A percentile compares a stretch with the other conserved stretches of the same genome.
These are phyloP conservation scores for Solanum appendiculatum DNA, from an alignment of 257 asterid species.

Conservation along the genomic window DNA sequence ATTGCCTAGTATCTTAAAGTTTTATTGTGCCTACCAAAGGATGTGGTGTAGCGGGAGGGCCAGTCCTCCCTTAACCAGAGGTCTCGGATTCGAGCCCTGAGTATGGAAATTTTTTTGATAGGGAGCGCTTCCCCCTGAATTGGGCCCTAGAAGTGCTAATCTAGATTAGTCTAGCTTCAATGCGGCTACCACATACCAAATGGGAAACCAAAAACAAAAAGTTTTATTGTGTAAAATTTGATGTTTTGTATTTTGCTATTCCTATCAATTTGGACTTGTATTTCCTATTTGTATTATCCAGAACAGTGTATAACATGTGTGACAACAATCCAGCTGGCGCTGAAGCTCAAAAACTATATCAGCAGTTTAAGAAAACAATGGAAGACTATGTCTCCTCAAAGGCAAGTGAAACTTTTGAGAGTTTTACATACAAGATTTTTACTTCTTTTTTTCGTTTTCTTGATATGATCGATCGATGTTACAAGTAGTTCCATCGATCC, in stretches of 20 bases:
- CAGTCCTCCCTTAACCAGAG: no score
- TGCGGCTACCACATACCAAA: no score
- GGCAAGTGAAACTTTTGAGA: not conserved
- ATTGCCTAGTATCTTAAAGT: not conserved
- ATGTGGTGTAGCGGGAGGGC: no score
- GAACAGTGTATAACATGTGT: not conserved
- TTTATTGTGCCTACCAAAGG: no score
- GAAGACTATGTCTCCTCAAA: not conserved
- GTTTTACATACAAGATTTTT: not conserved
- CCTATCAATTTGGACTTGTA: not conserved
- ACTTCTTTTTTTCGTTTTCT: not conserved
- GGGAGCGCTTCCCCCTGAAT: no score
- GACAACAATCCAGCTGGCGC: not conserved
- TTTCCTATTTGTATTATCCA: not conserved
- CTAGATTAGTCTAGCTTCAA: no score
- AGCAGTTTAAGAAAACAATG: not conserved
- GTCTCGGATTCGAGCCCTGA: no score
- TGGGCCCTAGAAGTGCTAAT: no score
- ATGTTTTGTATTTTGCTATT: not conserved
- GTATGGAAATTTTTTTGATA: no score
- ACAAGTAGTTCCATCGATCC: constrained; percentile 19
- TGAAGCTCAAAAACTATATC: not conserved
- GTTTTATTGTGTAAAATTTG: no score
- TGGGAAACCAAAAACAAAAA: no score
- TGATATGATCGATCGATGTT: not conserved